Evolutionary conservation across 2,329 filamentous ascomycete genomes (phyloP).

Genomic region (Didymella segeticola): DNA sequence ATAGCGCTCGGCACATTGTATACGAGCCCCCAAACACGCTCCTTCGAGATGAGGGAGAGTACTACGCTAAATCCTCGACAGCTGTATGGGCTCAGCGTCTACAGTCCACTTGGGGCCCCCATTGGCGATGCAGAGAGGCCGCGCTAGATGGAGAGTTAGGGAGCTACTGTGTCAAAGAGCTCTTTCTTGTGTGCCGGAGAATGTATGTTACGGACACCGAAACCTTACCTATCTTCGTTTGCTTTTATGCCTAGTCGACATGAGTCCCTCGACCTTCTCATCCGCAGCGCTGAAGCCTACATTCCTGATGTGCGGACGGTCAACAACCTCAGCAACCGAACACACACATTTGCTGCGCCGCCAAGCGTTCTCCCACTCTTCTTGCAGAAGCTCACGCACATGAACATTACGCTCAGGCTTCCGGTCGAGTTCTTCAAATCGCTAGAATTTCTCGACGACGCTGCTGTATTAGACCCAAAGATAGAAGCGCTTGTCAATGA

Average conservation of each 20-base stretch:
- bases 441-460: neutral
- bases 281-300: neutral
- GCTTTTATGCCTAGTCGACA: neutral
- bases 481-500: neutral
- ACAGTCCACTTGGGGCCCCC: neutral
- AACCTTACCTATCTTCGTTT: neutral
- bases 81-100: neutral
- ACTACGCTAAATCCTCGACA: neutral
- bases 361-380: neutral
- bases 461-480: neutral
- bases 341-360: neutral
- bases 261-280: neutral
- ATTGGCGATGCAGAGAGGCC: neutral
- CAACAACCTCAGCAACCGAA: neutral
- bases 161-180: neutral
- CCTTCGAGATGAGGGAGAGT: neutral
- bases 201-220: neutral
- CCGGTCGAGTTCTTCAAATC: neutral
- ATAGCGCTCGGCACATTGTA: neutral
- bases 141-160: neutral
- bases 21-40: neutral
- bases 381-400: neutral
- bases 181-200: neutral
- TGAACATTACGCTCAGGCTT: neutral
- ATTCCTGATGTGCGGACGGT: neutral